Evolutionary conservation across 257 asterid genomes (phyloP).

Genomic region (Rauvolfia tetraphylla): DNA sequence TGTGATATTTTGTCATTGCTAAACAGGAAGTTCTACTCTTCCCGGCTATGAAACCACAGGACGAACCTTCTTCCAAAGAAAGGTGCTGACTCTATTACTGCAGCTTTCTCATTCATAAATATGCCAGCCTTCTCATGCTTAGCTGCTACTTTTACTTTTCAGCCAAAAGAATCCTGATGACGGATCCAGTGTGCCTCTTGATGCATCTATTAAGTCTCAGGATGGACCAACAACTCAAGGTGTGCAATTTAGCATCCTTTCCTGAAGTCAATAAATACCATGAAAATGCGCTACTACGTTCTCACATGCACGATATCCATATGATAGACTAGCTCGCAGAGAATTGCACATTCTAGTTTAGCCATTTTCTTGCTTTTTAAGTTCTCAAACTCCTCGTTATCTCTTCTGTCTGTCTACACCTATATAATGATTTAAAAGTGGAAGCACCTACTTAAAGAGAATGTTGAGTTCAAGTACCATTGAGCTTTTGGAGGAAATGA

Average conservation of each 20-base stretch:
- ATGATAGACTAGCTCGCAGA: no score
- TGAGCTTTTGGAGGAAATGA: no score
- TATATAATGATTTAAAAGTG: no score
- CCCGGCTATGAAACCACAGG: conserved; percentile 94
- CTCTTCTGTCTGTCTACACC: no score
- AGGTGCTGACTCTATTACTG: conserved; percentile 24
- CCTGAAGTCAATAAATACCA: not conserved
- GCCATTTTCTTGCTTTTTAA: no score
- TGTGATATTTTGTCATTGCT: not conserved
- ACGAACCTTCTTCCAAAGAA: conserved; percentile 56
- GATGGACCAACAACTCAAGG: conserved; percentile 36
- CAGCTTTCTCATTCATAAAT: not conserved
- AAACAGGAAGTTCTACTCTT: conserved; percentile 81
- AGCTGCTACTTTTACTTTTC: not conserved
- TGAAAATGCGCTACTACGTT: no score
- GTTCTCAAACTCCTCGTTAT: no score
- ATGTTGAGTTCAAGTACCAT: no score
- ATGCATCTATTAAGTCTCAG: conserved; percentile 28
- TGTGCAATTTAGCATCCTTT: not conserved
- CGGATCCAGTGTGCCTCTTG: conserved; percentile 24
- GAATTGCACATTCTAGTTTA: no score
- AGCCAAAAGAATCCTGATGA: conserved; percentile 15
- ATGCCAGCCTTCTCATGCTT: not conserved
- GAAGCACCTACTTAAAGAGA: no score
- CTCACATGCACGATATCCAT: no score